Evolutionary conservation across 768 basidiomycete species (phyloP), one percentile per base, ranked within the genome.

Genomic region (Lyophyllum semitale): DNA sequence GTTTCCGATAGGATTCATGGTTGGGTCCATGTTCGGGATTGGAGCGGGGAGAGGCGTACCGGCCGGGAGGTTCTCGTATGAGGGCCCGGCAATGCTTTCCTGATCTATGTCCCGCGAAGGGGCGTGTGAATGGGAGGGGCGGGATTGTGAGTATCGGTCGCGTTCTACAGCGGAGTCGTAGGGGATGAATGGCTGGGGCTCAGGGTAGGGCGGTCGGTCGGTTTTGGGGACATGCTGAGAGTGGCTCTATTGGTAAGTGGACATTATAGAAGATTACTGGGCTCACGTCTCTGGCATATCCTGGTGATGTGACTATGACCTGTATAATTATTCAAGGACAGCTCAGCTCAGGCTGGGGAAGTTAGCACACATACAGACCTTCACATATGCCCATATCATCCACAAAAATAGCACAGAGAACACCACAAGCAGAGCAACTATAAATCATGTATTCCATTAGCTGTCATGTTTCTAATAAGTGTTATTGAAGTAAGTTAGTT

Each of bases 371-470:
- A 22, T 38, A 67, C 80, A 48, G 52, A 91, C 93, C 80, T 82
- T 84, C 20, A 80, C 52, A 71, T 95, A 96, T 13, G 86, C 80
- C 93, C 93, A 94, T 0, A 87, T 41, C 77, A 84, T 79, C 81
- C 93, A 82, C n/a, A 86, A 58, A 43, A 82, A 82, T 20, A 95
- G 64, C 4, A 89, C 54, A 33, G 71, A 73, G 63, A 87, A 94
- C 0, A 86, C 78, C 1, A 80, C 76, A 48, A 95, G 66, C 54
- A 90, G 78, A 3, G 75, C 84, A 56, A 91, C 93, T 95, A 46
- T 45, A 29, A 32, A n/a, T 52, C 44, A 55, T 42, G 20, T 20
- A 13, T 17, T 18, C n/a, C 37, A 59, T 47, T 66, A 57, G 35
- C 5, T 29, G n/a, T 12, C 44, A 29, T n/a, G 25, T 8, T 26